phyloP scores from a whole-genome alignment of 306 rosid species.

The Trichosanthes truncata region DNA sequence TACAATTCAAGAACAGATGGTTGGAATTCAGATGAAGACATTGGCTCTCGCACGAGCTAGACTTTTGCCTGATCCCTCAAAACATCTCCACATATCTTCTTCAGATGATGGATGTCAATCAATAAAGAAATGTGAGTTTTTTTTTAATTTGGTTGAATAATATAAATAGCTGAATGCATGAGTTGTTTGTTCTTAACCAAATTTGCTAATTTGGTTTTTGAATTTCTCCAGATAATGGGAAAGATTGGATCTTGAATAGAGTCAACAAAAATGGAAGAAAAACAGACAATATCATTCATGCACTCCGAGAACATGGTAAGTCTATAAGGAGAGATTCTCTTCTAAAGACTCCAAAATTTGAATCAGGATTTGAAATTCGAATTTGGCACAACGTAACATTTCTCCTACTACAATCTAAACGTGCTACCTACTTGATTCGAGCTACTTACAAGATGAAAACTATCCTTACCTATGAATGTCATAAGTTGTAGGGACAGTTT shows the following conservation, averaged over 20 bases:
- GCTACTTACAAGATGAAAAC: background rate
- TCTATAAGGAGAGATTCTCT: background rate
- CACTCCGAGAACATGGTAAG: slow-evolving; percentile 28
- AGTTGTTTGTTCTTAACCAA: background rate
- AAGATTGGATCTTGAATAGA: slow-evolving; percentile 19
- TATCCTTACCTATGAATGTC: too few relatives aligned
- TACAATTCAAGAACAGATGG: slow-evolving; percentile 29
- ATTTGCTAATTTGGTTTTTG: background rate
- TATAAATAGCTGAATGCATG: too few relatives aligned
- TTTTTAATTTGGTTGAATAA: too few relatives aligned
- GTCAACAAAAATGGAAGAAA: slow-evolving; percentile 22
- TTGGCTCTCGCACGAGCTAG: slow-evolving; percentile 19
- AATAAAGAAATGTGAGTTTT: slow-evolving; percentile 27
- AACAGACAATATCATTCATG: slow-evolving; percentile 21
- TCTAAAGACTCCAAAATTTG: background rate
- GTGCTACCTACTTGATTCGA: background rate
- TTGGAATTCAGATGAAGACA: slow-evolving; percentile 25
- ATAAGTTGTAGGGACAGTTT: background rate
- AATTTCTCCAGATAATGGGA: slow-evolving; percentile 21
- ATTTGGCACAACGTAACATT: background rate
- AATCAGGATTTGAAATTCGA: background rate
- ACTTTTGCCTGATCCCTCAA: slow-evolving; percentile 26
- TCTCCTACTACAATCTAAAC: too few relatives aligned
- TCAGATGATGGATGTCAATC: slow-evolving; percentile 4
- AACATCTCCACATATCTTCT: slow-evolving; percentile 22